Base-by-base conservation (phyloP, 352 stramenopile species). In the Globisporangium solare region DNA sequence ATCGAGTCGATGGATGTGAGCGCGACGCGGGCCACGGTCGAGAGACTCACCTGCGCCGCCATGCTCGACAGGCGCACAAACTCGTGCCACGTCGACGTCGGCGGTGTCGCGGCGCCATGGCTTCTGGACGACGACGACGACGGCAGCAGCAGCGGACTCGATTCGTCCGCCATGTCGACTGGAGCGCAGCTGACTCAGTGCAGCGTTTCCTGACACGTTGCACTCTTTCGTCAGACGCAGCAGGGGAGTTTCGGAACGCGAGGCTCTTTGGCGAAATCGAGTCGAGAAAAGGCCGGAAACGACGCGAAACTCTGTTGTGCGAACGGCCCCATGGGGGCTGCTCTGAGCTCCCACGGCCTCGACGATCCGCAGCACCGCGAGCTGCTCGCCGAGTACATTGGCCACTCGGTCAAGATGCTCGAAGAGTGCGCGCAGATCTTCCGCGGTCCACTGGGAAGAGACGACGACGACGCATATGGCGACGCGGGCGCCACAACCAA, bases 1-100 rank as follows among this genome's bases (percentile, higher is more conserved):
- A 87, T 66, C 15, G 77, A 73, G 66, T 93, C 79, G 48, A 92
- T 89, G 17, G 84, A 76, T 6, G 74, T 76, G 47, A 90, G 73
- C 22, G 70, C 68, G 58, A 83, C 74, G n/a, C 78, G 68, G 2
- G 78, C 78, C 42, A 91, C 55, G 12, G 75, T 88, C 27, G 73
- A 69, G 47, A 89, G 63, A 51, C 76, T 86, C 59, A 89, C 76
- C 64, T 89, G 78, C 14, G 66, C 62, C 15, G 76, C 78, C 78
- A 89, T 89, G 42, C 22, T 54, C 55, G 79, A 86, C 20, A 89
- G 70, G 18, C 71, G 68, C 2, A 75, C 18, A 47, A 88, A 85
- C 57, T 89, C 75, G 51, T 74, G 55, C 75, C 75, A 86, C 15
- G 60, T 65, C 27, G 71, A 63, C 24, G 59, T 35, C 6, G 27